Evolutionary conservation across 192 early-diverging fungal species (phyloP), one percentile per base, ranked within the genome.

Genomic region (Lobulomyces angularis): DNA sequence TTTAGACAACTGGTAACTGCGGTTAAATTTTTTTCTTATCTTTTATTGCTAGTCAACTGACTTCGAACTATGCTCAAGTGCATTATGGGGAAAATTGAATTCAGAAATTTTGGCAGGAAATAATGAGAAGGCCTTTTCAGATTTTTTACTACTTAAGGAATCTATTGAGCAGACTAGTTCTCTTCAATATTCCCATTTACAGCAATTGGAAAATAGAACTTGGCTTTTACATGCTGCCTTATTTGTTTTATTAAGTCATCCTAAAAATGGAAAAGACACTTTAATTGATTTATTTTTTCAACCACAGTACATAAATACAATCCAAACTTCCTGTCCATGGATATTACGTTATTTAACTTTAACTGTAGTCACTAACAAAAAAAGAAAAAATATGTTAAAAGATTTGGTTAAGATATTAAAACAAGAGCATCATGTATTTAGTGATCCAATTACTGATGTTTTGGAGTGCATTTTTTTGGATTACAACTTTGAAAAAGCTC

Each of bases 181-280:
- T 32, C 41, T 63, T 58, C 82, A 82, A 49, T 54, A 66, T 30
- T 67, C 74, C 33, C 80, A 85, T 27, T 65, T 82, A n/a, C 81
- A 85, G 37, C 90, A 91, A 61, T 74, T 97, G 31, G 81, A 93
- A 56, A 86, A 90, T 61, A 81, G 90, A 42, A 75, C 81, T 35
- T 92, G 87, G 84, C 65, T 97, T 39, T 70, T 97, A 56, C 91
- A 95, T 73, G 93, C 90, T 89, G 84, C 87, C 20, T 73, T 95
- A 44, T 95, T 95, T 65, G 90, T 97, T 29, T 95, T 90, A 71
- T 95, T 97, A 67, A 93, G 93, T 69, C 93, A 95, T 63, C 83
- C 90, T 41, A 86, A 85, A 63, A n/a, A n/a, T n/a, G 88, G 93
- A 24, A 84, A 86, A 34, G 91, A 97, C 64, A 85, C 74, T 48